Evolutionary conservation across 2,329 filamentous ascomycete genomes (phyloP), one percentile per base, ranked within the genome.

Genomic region (Colletotrichum truncatum): DNA sequence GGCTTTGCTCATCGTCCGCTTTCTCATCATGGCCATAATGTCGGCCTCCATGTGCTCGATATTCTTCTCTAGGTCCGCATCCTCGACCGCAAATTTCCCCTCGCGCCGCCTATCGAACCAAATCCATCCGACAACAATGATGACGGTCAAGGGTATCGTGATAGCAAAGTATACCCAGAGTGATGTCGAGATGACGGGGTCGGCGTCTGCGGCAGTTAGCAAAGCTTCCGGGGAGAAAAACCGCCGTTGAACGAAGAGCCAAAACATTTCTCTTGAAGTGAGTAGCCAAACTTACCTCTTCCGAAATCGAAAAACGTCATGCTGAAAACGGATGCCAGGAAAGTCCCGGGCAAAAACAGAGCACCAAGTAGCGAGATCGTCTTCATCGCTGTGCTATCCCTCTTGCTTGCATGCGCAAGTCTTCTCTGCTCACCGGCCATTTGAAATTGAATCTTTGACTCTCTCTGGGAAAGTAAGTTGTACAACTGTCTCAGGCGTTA

Each of bases 281-380:
- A 41, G 30, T 21, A 7, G n/a, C n/a, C n/a, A n/a, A 11, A 72
- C 75, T 67, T 73, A 81, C 82, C 76, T 38, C 79, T 76, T 68
- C 83, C 83, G 69, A 89, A 90, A 75, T 90, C 84, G 78, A 90
- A 90, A 73, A 90, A 90, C 0, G 86, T 87, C 87, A 89, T 90
- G 78, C 84, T 85, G 70, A 90, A 90, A 23, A 90, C 79, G 1
- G 88, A 90, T 8, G 88, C 84, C 16, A 90, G 80, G 68, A 85
- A 89, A 1, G 87, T 89, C 2, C 87, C 87, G 0, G 88, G 88
- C 6, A 90, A 78, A 70, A 90, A 90, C 39, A 90, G 78, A 39
- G 87, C 87, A 26, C 88, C 88, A 59, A 90, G 83, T 1, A 90
- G 81, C 0, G 87, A 89, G 38, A 90, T 80, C 1, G 87, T 88